These are phyloP conservation scores for Colletotrichum siamense DNA, from an alignment of 2,329 filamentous ascomycete species.

Conservation along the genomic window DNA sequence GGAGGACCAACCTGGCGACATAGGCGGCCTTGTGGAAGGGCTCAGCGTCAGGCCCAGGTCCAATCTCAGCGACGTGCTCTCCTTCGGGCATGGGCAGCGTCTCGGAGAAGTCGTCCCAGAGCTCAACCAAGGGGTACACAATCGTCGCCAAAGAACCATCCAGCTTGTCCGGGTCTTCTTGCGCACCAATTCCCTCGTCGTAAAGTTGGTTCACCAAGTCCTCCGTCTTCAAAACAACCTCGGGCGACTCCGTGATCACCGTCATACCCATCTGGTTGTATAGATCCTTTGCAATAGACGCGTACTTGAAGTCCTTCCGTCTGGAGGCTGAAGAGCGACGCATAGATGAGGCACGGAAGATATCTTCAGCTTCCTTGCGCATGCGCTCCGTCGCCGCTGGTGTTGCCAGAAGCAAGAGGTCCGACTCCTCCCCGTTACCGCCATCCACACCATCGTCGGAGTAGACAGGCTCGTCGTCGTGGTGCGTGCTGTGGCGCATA, in stretches of 20 bases:
- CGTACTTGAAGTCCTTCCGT: constrained; percentile 68
- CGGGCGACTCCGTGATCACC: constrained; percentile 69
- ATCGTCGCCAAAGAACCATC: constrained; percentile 61
- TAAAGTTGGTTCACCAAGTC: constrained; percentile 71
- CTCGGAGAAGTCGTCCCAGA: constrained; percentile 63
- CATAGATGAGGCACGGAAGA: constrained; percentile 58
- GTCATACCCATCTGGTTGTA: constrained; percentile 65
- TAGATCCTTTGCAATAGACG: constrained; percentile 74
- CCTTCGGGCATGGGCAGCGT: constrained; percentile 53
- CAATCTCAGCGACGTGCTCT: constrained; percentile 67
- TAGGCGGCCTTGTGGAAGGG: constrained; percentile 79
- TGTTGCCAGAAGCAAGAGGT: constrained; percentile 61
- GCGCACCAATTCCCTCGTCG: constrained; percentile 61
- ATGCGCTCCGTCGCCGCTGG: constrained; percentile 60
- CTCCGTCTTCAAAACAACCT: constrained; percentile 79
- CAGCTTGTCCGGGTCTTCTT: constrained; percentile 61
- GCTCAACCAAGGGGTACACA: constrained; percentile 53
- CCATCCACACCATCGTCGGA: constrained; percentile 29
- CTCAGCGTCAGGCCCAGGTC: constrained; percentile 65
- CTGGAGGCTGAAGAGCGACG: constrained; percentile 44
- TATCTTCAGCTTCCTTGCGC: constrained; percentile 59
- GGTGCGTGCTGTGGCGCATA: constrained; percentile 41
- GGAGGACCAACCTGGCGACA: constrained; percentile 78
- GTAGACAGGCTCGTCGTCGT: constrained; percentile 26
- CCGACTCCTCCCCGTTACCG: constrained; percentile 43